Evolutionary conservation across 306 rosid genomes (phyloP), one percentile per base, ranked within the genome.

Genomic region (Sophora flavescens): DNA sequence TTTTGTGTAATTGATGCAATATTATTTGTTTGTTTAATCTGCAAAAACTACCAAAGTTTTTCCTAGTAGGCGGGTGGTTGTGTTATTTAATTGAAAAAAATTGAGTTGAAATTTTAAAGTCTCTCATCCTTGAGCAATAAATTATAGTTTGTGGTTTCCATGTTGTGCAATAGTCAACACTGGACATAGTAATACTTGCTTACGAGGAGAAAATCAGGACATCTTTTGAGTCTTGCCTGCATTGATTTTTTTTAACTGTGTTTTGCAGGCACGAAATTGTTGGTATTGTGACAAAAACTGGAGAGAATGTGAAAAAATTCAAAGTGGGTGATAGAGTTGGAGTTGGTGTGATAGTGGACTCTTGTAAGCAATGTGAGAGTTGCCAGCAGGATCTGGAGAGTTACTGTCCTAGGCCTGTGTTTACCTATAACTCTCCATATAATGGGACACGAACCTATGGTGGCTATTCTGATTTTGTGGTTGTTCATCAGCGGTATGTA

Each of bases 311-410:
- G 87, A 80, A 72, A 4, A 89, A 81, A 44, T 94, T 91, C 87
- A 84, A 81, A 78, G 93, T 18, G 42, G 98, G 98, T 8, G 96
- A 94, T 42, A 88, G 64, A 42, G 98, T 92, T 35, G 98, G 98
- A 65, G 97, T 94, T n/a, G 97, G 98, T 45, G 96, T 91, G 42
- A 56, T 94, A 3, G 93, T 90, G 14, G 95, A 88, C 8, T 90
- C 97, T 38, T 94, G 98, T 83, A 84, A 73, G 83, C 76, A 44
- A 48, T 94, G 98, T 42, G 96, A 94, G 70, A 42, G 3, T 58
- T 94, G 98, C 83, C 62, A 90, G 17, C 93, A 94, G 66, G 93
- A 86, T 80, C 76, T 86, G 66, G 97, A 94, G 89, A 90, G 54
- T 80, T 90, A 94, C 88, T 94, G 98, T 75, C 87, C 96, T 50